Base-by-base conservation (phyloP, 306 rosid species). In the Quercus gilva region DNA sequence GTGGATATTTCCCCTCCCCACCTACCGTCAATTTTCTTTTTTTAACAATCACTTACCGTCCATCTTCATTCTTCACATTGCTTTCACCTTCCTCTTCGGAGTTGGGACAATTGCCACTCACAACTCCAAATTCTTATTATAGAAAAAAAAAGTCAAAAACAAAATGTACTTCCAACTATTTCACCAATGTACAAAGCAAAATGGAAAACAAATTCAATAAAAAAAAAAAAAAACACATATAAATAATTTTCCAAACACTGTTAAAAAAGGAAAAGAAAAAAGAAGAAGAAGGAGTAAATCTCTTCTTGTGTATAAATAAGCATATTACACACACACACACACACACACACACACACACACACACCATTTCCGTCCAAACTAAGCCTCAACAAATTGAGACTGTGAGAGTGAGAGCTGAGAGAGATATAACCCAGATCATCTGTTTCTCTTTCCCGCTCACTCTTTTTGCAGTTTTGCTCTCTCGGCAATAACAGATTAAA, bases 401-500 rank as follows among this genome's bases (percentile, higher is more conserved):
- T 28, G 12, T 18, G 51, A 57, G 59, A 49, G 67, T 51, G 57
- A 59, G 21, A 12, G 76, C 13, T 41, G 49, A 19, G 64, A 73
- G 35, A 53, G 33, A 37, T 21, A 1, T 3, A 5, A 31, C n/a
- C 58, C 52, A 55, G 69, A 4, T 29, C 55, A 69, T 11, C 56
- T 69, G 18, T 77, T 25, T 41, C 17, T 80, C 79, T 77, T 80
- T 75, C 69, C 35, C 59, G 20, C 61, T 80, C 74, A 13, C 75
- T 73, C 52, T 73, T 14, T 41, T 41, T 41, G 45, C 12, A 41
- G 45, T 8, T 41, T 13, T 49, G 7, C 29, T 61, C 14, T 9
- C 5, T 41, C 74, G 4, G 26, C 5, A 19, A 10, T 33, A n/a
- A 9, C 21, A 67, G 4, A 59, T 59, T 26, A 11, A 63, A 17